Percentiles rank a stretch among this genome's conserved stretches.
These are phyloP conservation scores for Lachnum nothofagi DNA, from an alignment of 2,329 filamentous ascomycete species.

Conservation along the genomic window DNA sequence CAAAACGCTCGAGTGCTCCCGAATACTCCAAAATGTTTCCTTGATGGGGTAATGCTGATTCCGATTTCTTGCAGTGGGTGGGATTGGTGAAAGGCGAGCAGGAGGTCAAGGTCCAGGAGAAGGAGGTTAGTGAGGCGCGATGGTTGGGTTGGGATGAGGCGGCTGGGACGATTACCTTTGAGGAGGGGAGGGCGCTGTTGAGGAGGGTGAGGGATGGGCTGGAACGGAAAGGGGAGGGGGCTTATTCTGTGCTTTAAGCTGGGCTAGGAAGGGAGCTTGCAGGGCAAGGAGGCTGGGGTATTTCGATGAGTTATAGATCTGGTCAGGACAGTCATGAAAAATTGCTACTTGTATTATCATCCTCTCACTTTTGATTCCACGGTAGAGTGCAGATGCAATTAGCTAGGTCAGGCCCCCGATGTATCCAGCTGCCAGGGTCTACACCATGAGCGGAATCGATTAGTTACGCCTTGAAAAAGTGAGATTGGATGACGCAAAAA, in stretches of 20 bases:
- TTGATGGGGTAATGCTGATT: too few species aligned
- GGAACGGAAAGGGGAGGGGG: neutral
- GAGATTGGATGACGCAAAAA: neutral
- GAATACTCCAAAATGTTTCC: too few species aligned
- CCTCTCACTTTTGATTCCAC: neutral
- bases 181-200: slow-evolving; percentile 2
- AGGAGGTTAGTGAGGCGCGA: neutral
- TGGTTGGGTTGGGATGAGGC: neutral
- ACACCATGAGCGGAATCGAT: slow-evolving; percentile 1
- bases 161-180: neutral
- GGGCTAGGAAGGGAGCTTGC: neutral
- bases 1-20: too few species aligned
- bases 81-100: neutral
- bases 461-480: neutral
- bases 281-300: neutral
- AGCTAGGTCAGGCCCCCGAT: neutral
- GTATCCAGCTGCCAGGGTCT: slow-evolving; percentile 1
- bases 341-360: neutral
- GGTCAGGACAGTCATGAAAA: neutral
- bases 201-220: neutral
- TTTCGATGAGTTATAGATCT: too few species aligned
- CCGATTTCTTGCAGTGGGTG: too few species aligned
- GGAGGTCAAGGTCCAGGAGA: neutral
- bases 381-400: neutral
- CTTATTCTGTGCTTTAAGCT: neutral